phyloP scores from a whole-genome alignment of 148 eudicot species.

The Amaranthus hypochondriacus region DNA sequence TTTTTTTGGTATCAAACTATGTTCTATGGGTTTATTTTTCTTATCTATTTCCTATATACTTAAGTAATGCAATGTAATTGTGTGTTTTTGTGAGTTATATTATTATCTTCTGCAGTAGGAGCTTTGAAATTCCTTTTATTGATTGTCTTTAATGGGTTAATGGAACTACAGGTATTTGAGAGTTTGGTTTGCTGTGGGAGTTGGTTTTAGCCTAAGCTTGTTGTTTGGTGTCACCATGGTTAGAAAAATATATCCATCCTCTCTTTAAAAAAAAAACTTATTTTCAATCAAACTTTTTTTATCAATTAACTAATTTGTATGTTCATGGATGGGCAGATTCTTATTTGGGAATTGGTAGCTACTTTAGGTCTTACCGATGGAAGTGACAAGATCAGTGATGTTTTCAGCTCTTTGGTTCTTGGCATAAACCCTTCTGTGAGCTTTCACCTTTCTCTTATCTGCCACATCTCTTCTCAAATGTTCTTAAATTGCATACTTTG shows the following conservation, averaged over 20 bases:
- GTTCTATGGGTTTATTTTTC: background rate
- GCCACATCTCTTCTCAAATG: background rate
- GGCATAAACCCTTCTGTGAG: conserved; percentile 68
- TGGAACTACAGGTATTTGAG: conserved; percentile 49
- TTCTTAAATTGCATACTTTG: background rate
- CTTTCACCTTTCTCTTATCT: conserved; percentile 7
- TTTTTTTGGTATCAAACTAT: background rate
- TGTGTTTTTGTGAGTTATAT: background rate
- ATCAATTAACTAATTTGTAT: conserved; percentile 3
- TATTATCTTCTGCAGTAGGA: background rate
- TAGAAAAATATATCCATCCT: conserved; percentile 10
- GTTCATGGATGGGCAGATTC: conserved; percentile 41
- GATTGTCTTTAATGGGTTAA: background rate
- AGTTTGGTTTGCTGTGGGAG: conserved; percentile 73
- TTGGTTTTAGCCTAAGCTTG: conserved; percentile 64
- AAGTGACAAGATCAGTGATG: conserved; percentile 33
- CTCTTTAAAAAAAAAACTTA: background rate
- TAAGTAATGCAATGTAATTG: background rate
- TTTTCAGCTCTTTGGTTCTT: conserved; percentile 46
- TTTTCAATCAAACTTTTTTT: background rate
- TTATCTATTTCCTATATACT: background rate
- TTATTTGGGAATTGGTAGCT: conserved; percentile 47
- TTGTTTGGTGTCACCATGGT: conserved; percentile 70
- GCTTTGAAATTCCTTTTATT: background rate
- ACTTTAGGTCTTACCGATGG: conserved; percentile 40